These are phyloP conservation scores for Coniochaeta sp. DNA, from an alignment of 2,329 filamentous ascomycete species.

Conservation along the genomic window DNA sequence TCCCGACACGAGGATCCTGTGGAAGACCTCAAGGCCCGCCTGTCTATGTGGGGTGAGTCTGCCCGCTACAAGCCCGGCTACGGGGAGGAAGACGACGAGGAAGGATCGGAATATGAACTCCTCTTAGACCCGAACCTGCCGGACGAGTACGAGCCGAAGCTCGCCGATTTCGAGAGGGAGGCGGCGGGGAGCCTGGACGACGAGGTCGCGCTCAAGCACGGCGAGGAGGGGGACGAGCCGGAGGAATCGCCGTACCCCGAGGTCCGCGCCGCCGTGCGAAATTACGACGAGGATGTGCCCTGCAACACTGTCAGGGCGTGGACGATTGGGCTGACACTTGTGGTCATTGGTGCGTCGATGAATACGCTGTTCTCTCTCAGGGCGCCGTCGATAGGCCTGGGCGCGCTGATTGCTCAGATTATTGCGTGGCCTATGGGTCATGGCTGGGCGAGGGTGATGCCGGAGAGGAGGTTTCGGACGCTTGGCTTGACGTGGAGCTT, in stretches of 20 bases:
- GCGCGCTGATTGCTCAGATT: slow-evolving; percentile 55
- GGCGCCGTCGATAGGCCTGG: slow-evolving; percentile 54
- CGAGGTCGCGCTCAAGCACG: slow-evolving; percentile 13
- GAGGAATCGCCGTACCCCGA: slow-evolving; percentile 62
- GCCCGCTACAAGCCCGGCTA: slow-evolving; percentile 23
- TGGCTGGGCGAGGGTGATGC: slow-evolving; percentile 51
- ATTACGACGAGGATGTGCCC: slow-evolving; percentile 58
- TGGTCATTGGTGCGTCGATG: slow-evolving; percentile 50
- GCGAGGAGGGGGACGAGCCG: slow-evolving; percentile 30
- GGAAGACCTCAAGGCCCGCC: slow-evolving; percentile 27
- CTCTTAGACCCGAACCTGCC: slow-evolving; percentile 48
- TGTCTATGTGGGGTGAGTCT: slow-evolving; percentile 34
- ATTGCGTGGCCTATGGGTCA: slow-evolving; percentile 58
- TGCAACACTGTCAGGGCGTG: slow-evolving; percentile 61
- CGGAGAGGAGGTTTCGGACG: slow-evolving; percentile 38
- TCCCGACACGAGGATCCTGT: slow-evolving; percentile 14
- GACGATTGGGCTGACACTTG: slow-evolving; percentile 52
- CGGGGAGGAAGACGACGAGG: slow-evolving; percentile 34
- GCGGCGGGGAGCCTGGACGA: slow-evolving; percentile 20
- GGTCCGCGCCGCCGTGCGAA: slow-evolving; percentile 56
- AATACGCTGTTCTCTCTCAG: slow-evolving; percentile 59
- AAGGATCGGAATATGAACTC: slow-evolving; percentile 46
- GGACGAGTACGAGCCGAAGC: slow-evolving; percentile 32
- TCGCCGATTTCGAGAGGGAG: slow-evolving; percentile 13
- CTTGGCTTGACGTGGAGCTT: slow-evolving; percentile 49